Percentiles rank a stretch among this genome's conserved stretches.
phyloP scores from a whole-genome alignment of 2,329 filamentous ascomycete species.

The Chalara sp. region DNA sequence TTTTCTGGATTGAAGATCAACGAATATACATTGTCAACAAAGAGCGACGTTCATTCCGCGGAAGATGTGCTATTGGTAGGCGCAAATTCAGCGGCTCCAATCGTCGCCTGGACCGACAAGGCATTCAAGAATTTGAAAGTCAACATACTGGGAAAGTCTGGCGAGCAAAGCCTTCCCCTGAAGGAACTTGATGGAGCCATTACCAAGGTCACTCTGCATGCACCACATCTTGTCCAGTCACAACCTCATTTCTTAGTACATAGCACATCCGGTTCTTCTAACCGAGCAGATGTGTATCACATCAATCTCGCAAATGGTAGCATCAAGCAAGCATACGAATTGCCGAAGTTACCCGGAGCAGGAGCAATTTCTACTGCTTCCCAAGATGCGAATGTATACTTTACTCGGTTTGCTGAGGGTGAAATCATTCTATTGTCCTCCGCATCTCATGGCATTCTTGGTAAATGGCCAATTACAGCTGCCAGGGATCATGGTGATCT shows the following conservation, averaged over 20 bases:
- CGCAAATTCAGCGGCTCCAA: slow-evolving; percentile 66
- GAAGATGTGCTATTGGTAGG: slow-evolving; percentile 69
- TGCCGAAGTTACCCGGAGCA: slow-evolving; percentile 62
- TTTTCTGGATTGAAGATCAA: slow-evolving; percentile 65
- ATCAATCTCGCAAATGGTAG: slow-evolving; percentile 64
- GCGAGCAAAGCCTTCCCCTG: slow-evolving; percentile 47
- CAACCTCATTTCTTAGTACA: slow-evolving; percentile 81
- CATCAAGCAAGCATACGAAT: slow-evolving; percentile 70
- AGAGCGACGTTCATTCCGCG: slow-evolving; percentile 60
- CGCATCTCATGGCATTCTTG: slow-evolving; percentile 67
- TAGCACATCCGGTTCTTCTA: slow-evolving; percentile 60
- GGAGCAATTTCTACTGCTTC: slow-evolving; percentile 77
- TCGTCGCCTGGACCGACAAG: slow-evolving; percentile 69
- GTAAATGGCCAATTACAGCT: slow-evolving; percentile 59
- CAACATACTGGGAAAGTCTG: slow-evolving; percentile 58
- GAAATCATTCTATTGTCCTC: slow-evolving; percentile 73
- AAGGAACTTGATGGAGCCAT: slow-evolving; percentile 41
- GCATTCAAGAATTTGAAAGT: slow-evolving; percentile 56
- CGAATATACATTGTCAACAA: slow-evolving; percentile 66
- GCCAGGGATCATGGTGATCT: slow-evolving; percentile 37
- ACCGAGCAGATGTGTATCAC: slow-evolving; percentile 83
- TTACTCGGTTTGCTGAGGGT: slow-evolving; percentile 71
- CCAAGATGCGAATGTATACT: slow-evolving; percentile 76
- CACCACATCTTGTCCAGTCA: slow-evolving; percentile 64
- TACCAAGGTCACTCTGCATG: slow-evolving; percentile 59